Conservation (phyloP, 495 filamentous ascomycete species). For the Daldinia grandis region DNA sequence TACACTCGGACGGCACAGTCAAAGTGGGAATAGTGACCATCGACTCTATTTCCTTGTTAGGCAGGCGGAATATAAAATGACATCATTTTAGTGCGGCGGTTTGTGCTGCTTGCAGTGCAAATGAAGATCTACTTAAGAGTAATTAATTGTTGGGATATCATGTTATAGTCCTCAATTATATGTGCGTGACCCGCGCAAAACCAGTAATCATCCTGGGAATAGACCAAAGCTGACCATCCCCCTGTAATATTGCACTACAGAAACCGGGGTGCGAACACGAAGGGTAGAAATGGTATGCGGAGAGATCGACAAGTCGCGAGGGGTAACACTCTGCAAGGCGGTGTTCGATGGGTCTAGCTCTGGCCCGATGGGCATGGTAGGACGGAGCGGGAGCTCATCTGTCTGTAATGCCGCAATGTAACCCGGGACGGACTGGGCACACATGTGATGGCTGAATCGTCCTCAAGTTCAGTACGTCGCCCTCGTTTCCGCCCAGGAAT, state of each 20-base stretch:
- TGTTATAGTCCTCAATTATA: constrained; percentile 16
- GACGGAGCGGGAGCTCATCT: constrained; percentile 7
- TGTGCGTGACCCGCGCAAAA: constrained; percentile 39
- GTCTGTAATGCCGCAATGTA: constrained; percentile 16
- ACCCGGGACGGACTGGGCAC: constrained; percentile 7
- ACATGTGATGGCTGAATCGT: constrained; percentile 16
- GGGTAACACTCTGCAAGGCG: constrained; percentile 15
- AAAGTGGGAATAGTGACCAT: constrained; percentile 25
- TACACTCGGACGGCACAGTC: constrained; percentile 21
- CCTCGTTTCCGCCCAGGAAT: constrained; percentile 12
- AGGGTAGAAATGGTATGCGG: constrained; percentile 18
- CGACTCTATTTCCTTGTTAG: constrained; percentile 29
- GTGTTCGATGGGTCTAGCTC: constrained; percentile 1
- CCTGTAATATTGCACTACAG: constrained; percentile 26
- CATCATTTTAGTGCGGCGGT: constrained; percentile 18
- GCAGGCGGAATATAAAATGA: constrained; percentile 27
- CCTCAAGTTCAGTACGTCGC: constrained; percentile 22
- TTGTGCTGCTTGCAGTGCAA: constrained; percentile 23
- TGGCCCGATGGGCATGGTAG: not conserved
- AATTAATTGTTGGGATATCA: constrained; percentile 32
- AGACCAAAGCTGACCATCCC: constrained; percentile 31
- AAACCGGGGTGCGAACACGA: constrained; percentile 15
- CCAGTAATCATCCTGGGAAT: constrained; percentile 37
- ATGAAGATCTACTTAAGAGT: constrained; percentile 36
- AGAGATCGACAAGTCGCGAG: constrained; percentile 25